Conservation (phyloP, 2,329 filamentous ascomycete species). For the Penicillium brasilianum region DNA sequence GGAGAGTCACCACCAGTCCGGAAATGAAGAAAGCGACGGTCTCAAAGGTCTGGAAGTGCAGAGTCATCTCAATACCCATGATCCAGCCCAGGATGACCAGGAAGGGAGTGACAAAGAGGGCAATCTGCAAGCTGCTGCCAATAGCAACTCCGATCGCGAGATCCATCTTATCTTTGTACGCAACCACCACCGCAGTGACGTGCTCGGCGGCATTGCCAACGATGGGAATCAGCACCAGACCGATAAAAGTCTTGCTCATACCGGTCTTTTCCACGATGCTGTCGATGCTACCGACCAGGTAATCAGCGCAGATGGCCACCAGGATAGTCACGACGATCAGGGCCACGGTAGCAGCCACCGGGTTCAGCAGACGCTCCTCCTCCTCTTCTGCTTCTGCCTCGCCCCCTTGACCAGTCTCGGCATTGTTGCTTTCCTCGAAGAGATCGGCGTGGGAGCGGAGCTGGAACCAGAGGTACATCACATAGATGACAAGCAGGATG, state of each 20-base stretch:
- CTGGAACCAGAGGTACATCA: constrained; percentile 79
- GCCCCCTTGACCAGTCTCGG: constrained; percentile 45
- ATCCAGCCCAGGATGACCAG: constrained; percentile 82
- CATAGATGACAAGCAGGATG: constrained; percentile 75
- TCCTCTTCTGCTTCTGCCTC: constrained; percentile 53
- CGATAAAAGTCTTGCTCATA: constrained; percentile 81
- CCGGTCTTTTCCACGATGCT: constrained; percentile 69
- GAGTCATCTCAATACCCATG: constrained; percentile 72
- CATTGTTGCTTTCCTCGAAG: constrained; percentile 61
- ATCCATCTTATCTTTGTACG: constrained; percentile 72
- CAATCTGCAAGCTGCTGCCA: constrained; percentile 81
- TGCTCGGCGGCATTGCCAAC: constrained; percentile 82
- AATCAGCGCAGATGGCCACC: constrained; percentile 76
- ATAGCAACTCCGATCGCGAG: constrained; percentile 78
- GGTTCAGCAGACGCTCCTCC: constrained; percentile 62
- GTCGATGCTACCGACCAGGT: constrained; percentile 77
- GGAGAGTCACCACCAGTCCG: constrained; percentile 72
- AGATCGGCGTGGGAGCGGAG: constrained; percentile 74
- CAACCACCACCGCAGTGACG: constrained; percentile 79
- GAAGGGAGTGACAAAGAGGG: constrained; percentile 78
- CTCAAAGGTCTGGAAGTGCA: constrained; percentile 81
- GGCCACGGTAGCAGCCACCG: constrained; percentile 67
- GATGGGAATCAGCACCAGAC: constrained; percentile 77
- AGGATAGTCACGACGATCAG: constrained; percentile 72
- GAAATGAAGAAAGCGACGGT: constrained; percentile 78